Percentiles rank a stretch among this genome's conserved stretches.
Conservation (phyloP, 2,329 filamentous ascomycete species). For the Lachnellula arida region DNA sequence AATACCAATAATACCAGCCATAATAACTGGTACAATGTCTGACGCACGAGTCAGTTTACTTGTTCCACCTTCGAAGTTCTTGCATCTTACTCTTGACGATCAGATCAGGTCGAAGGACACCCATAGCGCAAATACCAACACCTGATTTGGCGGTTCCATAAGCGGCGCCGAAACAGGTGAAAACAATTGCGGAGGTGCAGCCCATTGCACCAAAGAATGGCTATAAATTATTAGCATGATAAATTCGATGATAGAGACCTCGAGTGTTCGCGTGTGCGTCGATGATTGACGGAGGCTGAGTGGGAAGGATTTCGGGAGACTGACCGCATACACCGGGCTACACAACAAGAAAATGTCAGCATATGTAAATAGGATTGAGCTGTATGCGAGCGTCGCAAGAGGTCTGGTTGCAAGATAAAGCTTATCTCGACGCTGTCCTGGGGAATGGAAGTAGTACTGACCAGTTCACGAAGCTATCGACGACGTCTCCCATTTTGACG, state of each 20-base stretch:
- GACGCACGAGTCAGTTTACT: conserved; percentile 16
- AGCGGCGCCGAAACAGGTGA: conserved; percentile 93
- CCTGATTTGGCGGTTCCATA: conserved; percentile 99
- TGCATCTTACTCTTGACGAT: conserved; percentile 91
- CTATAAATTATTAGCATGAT: conserved; percentile 36
- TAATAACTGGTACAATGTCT: conserved; percentile 99
- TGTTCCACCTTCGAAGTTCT: not conserved
- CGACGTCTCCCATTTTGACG: conserved; percentile 69
- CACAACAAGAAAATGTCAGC: conserved; percentile 40
- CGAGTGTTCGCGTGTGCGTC: conserved; percentile 3
- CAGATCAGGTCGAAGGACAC: conserved; percentile 93
- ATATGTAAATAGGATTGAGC: conserved; percentile 15
- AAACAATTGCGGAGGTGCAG: conserved; percentile 91
- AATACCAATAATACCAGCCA: conserved; percentile 99
- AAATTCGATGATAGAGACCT: conserved; percentile 16
- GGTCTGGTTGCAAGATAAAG: not conserved
- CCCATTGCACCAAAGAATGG: conserved; percentile 97
- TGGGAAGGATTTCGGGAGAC: conserved; percentile 42
- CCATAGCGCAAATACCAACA: conserved; percentile 97
- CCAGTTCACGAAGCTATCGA: conserved; percentile 49
- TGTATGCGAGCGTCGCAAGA: not conserved
- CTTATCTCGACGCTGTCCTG: conserved; percentile 30
- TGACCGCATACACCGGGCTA: conserved; percentile 98
- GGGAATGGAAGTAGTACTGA: conserved; percentile 50
- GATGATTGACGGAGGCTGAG: conserved; percentile 11